A percentile compares a stretch with the other conserved stretches of the same genome.
These are phyloP conservation scores for Podaxis sp. DNA, from an alignment of 768 basidiomycete species.

Conservation along the genomic window DNA sequence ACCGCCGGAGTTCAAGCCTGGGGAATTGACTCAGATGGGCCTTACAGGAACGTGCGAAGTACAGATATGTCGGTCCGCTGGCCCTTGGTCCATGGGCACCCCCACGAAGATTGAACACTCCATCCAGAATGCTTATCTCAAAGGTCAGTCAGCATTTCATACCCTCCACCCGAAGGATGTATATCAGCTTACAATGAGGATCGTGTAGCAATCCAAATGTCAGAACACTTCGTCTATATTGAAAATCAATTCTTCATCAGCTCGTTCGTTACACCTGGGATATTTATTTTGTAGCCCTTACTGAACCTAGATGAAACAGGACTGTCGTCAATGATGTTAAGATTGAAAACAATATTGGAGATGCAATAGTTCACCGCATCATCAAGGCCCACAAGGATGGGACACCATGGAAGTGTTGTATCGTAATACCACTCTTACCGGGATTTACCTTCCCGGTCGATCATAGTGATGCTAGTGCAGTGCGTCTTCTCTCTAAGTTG, in stretches of 20 bases:
- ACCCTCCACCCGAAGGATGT: background rate
- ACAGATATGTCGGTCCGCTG: conserved; percentile 93
- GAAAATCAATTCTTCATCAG: conserved; percentile 94
- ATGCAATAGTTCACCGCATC: conserved; percentile 89
- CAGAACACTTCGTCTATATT: conserved; percentile 98
- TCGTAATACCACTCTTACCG: conserved; percentile 88
- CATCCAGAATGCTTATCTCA: conserved; percentile 91
- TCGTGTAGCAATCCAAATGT: conserved; percentile 80
- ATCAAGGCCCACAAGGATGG: conserved; percentile 81
- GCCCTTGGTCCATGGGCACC: conserved; percentile 96
- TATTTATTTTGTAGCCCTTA: background rate
- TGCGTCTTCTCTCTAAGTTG: conserved; percentile 36
- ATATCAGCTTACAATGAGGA: background rate
- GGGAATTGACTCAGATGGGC: conserved; percentile 75
- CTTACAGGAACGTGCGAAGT: conserved; percentile 96
- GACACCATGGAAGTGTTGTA: conserved; percentile 88
- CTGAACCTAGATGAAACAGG: conserved; percentile 34
- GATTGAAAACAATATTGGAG: conserved; percentile 93
- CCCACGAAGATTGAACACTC: conserved; percentile 82
- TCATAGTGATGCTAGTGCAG: conserved; percentile 89
- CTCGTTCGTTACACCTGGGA: conserved; percentile 51
- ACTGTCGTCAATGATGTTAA: conserved; percentile 83
- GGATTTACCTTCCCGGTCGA: conserved; percentile 95
- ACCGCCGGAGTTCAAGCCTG: conserved; percentile 85
- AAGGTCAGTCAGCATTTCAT: conserved; percentile 49